Percentiles rank a stretch among this genome's conserved stretches.
These are phyloP conservation scores for Ceratorhiza oryzae-sativae DNA, from an alignment of 1,284 basidiomycete species.

Conservation along the genomic window DNA sequence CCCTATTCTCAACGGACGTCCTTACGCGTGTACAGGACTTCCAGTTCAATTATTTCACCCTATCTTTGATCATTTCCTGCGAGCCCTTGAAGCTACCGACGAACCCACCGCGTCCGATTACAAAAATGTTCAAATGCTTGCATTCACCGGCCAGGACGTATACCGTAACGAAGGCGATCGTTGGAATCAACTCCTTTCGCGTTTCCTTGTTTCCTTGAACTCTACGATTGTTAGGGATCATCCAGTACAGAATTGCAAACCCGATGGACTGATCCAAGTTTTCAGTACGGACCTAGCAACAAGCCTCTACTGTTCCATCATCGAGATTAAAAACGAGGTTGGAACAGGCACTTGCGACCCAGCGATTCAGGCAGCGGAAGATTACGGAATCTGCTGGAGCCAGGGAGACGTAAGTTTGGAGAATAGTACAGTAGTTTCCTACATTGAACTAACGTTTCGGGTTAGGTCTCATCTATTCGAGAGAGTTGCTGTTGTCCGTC, in stretches of 20 bases:
- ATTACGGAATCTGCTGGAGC: slow-evolving; percentile 7
- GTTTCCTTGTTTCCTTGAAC: not conserved
- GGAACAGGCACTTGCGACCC: slow-evolving; percentile 13
- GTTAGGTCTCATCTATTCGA: not conserved
- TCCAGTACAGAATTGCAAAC: not conserved
- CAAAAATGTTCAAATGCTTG: not conserved
- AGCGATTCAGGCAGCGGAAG: not conserved
- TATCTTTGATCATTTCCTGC: not conserved
- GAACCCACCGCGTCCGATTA: not conserved
- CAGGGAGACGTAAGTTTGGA: not conserved
- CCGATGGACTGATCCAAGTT: not conserved
- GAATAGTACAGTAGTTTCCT: not conserved
- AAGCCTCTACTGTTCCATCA: not conserved
- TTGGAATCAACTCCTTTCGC: not conserved
- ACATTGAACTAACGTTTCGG: not conserved
- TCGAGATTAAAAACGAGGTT: slow-evolving; percentile 31
- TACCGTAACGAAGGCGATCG: not conserved
- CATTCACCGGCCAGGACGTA: not conserved
- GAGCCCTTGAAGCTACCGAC: not conserved
- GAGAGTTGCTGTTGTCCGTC: slow-evolving; percentile 39
- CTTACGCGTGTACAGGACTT: not conserved
- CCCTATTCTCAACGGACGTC: slow-evolving; percentile 11
- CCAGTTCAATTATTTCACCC: slow-evolving; percentile 2
- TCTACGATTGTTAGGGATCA: not conserved
- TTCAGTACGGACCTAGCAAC: not conserved